Conservation (phyloP, 257 asterid species). For the Leonotis leonurus region DNA sequence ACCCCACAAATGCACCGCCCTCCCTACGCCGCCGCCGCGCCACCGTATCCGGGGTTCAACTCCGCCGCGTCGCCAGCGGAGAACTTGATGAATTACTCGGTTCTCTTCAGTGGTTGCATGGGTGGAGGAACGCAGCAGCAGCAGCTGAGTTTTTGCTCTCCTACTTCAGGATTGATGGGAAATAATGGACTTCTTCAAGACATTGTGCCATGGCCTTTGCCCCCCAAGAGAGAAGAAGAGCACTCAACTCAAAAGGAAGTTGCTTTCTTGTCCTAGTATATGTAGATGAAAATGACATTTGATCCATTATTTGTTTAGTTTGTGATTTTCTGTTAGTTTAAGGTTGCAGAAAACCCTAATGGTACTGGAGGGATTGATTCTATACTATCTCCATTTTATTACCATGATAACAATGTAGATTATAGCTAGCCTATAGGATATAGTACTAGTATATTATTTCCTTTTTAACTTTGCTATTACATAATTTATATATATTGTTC, state of each 20-base stretch:
- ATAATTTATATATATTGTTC: not conserved
- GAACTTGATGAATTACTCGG: constrained; percentile 14
- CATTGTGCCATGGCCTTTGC: constrained; percentile 35
- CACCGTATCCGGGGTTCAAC: constrained; percentile 4
- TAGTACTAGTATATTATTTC: not conserved
- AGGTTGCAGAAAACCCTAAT: constrained; percentile 27
- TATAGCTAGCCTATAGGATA: not conserved
- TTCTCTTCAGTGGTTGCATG: constrained; percentile 1
- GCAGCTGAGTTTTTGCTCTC: constrained; percentile 21
- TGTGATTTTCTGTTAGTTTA: constrained; percentile 3
- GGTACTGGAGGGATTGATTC: not conserved
- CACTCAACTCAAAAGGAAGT: not conserved
- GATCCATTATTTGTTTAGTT: not conserved
- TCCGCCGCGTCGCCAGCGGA: constrained; percentile 7
- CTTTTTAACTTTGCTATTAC: not conserved
- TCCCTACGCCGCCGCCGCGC: constrained; percentile 9
- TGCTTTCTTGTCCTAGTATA: not conserved
- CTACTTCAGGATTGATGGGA: constrained; percentile 10
- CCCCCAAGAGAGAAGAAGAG: constrained; percentile 30
- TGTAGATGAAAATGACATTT: constrained; percentile 12
- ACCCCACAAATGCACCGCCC: constrained; percentile 39
- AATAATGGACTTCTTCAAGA: constrained; percentile 56
- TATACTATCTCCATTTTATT: not conserved
- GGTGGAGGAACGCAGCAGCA: constrained; percentile 9
- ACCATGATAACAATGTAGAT: not conserved